Evolutionary conservation across 345 rosid genomes (phyloP), one percentile per base, ranked within the genome.

Genomic region (Eutrema yunnanense): DNA sequence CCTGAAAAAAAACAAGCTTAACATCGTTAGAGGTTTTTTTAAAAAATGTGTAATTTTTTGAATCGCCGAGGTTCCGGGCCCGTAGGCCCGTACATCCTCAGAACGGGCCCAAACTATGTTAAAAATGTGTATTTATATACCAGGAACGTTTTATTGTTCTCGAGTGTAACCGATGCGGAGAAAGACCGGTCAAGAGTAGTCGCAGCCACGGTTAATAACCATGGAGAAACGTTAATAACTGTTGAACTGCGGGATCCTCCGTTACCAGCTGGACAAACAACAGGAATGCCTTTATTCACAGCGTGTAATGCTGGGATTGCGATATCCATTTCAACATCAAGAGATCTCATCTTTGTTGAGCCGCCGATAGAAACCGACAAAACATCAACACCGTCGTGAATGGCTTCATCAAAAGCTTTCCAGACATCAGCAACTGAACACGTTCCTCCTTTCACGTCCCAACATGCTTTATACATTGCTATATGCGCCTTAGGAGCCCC

Each of bases 331-430:
- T 84, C 82, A 46, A 58, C 48, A 33, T 77, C 36, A 40, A 79
- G 83, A 69, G 75, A 13, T 13, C 32, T 34, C 19, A 4, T 4
- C 29, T 9, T 1, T 4, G 33, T 3, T 8, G 53, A 33, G 8
- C 73, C 37, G 2, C 84, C 83, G 11, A 85, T 70, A 3, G 86
- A 85, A 30, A 85, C 48, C 0, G 86, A 82, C 63, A 85, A 27
- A 33, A 85, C 78, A 66, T 85, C 84, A 43, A 85, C 84, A 16
- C 86, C 83, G 8, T 81, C 88, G 22, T 85, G 78, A 62, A 85
- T 85, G 12, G 88, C 84, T 41, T 81, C 79, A 50, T 85, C 88
- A 42, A 82, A 79, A 41, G 83, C 83, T 69, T 85, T 79, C 74
- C 84, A 70, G 14, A 85, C 62, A 69, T 85, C 88, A 16, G 83